phyloP scores from a whole-genome alignment of 495 filamentous ascomycete species.

The Penicillium chermesinum region DNA sequence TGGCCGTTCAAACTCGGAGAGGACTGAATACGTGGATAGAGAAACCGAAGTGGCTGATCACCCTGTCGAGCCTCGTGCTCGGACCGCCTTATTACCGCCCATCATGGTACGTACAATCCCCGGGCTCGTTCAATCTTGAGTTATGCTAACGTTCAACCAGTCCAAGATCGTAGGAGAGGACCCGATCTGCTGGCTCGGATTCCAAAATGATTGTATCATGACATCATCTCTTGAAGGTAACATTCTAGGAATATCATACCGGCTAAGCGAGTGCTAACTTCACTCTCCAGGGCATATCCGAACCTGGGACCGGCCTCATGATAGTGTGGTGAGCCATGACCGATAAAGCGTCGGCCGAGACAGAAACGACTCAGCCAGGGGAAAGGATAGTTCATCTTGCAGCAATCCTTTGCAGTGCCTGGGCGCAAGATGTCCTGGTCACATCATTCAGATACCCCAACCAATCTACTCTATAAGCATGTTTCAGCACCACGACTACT shows the following conservation, averaged over 20 bases:
- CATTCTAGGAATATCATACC: no score
- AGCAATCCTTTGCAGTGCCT: no score
- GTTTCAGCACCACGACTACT: no score
- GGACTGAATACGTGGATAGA: slow-evolving; percentile 47
- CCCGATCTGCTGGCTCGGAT: slow-evolving; percentile 82
- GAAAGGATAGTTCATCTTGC: no score
- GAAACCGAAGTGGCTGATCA: slow-evolving; percentile 56
- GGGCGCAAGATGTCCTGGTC: no score
- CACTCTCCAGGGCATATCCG: slow-evolving; percentile 67
- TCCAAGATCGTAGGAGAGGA: slow-evolving; percentile 82
- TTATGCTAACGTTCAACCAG: slow-evolving; percentile 32
- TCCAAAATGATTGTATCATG: slow-evolving; percentile 85
- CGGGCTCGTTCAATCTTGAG: background rate
- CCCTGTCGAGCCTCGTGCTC: slow-evolving; percentile 71
- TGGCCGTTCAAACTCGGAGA: slow-evolving; percentile 62
- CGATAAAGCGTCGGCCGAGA: no score
- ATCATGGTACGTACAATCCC: slow-evolving; percentile 61
- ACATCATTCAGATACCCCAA: no score
- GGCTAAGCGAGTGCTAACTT: no score
- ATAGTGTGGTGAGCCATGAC: no score
- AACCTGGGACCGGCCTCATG: slow-evolving; percentile 77
- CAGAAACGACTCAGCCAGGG: no score
- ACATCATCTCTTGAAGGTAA: slow-evolving; percentile 86
- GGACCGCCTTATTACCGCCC: slow-evolving; percentile 84
- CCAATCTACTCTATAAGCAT: no score